These are phyloP conservation scores for Salix suchowensis DNA, from an alignment of 345 rosid genomes.

Conservation along the genomic window DNA sequence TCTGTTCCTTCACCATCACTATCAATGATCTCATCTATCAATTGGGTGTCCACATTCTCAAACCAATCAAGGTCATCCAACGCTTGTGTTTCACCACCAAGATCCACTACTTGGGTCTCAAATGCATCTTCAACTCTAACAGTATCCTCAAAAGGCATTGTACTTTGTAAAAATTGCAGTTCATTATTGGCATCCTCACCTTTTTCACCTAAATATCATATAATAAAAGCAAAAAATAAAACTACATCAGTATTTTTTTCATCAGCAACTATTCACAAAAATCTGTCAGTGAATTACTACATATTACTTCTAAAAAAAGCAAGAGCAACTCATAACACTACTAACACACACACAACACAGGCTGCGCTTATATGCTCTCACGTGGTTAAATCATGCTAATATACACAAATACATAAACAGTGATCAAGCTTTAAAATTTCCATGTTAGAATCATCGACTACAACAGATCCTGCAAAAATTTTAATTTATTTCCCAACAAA, in stretches of 20 bases:
- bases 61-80: conserved; percentile 20
- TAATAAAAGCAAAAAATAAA: background rate
- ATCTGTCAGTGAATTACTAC: no score
- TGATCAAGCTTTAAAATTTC: no score
- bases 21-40: conserved; percentile 22
- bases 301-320: no score
- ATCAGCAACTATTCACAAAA: no score
- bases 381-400: no score
- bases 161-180: background rate
- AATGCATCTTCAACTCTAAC: conserved; percentile 24
- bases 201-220: conserved; percentile 17
- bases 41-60: conserved; percentile 18
- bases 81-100: conserved; percentile 22
- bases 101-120: conserved; percentile 33
- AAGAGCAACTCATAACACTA: no score
- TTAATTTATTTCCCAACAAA: no score
- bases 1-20: conserved; percentile 46
- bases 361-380: no score
- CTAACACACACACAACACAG: no score
- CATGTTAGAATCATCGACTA: no score
- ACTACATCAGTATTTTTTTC: background rate
- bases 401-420: no score
- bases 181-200: conserved; percentile 8
- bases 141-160: conserved; percentile 21
- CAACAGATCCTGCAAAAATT: no score